These are phyloP conservation scores for Leptographium radiaticola DNA, from an alignment of 2,329 filamentous ascomycete genomes.

Conservation along the genomic window DNA sequence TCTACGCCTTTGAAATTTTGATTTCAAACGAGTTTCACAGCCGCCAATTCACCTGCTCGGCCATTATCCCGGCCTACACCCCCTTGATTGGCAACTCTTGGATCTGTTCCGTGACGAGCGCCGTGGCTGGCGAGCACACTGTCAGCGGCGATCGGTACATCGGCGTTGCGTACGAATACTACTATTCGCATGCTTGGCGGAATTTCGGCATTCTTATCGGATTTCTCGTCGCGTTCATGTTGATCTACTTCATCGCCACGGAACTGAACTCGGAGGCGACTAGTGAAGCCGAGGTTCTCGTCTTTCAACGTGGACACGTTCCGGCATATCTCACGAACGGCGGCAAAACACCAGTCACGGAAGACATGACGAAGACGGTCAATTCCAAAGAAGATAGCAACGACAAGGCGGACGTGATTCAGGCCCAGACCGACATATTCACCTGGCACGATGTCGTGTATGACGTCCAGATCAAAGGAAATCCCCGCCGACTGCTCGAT, in stretches of 20 bases:
- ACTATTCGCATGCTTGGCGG: slow-evolving; percentile 49
- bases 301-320: slow-evolving; percentile 23
- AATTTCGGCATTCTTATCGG: slow-evolving; percentile 48
- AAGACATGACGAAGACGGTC: not conserved
- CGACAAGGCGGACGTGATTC: slow-evolving; percentile 15
- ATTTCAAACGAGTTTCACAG: slow-evolving; percentile 72
- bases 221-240: slow-evolving; percentile 46
- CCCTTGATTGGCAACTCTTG: slow-evolving; percentile 25
- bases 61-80: slow-evolving; percentile 25
- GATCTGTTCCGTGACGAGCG: slow-evolving; percentile 47
- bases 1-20: slow-evolving; percentile 67
- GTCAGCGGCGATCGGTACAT: slow-evolving; percentile 49
- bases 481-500: slow-evolving; percentile 66
- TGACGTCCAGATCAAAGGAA: slow-evolving; percentile 63
- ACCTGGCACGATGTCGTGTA: slow-evolving; percentile 78
- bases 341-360: not conserved
- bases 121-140: slow-evolving; percentile 33
- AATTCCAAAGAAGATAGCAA: not conserved
- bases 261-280: slow-evolving; percentile 26
- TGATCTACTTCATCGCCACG: slow-evolving; percentile 31
- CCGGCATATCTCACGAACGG: slow-evolving; percentile 51
- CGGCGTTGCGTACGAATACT: slow-evolving; percentile 39
- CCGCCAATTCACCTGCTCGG: slow-evolving; percentile 41
- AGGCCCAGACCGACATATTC: slow-evolving; percentile 61
- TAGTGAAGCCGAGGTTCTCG: slow-evolving; percentile 4